Evolutionary conservation across 2,329 filamentous ascomycete species (phyloP), one percentile per base, ranked within the genome.

Genomic region (Ophiostoma quercus): DNA sequence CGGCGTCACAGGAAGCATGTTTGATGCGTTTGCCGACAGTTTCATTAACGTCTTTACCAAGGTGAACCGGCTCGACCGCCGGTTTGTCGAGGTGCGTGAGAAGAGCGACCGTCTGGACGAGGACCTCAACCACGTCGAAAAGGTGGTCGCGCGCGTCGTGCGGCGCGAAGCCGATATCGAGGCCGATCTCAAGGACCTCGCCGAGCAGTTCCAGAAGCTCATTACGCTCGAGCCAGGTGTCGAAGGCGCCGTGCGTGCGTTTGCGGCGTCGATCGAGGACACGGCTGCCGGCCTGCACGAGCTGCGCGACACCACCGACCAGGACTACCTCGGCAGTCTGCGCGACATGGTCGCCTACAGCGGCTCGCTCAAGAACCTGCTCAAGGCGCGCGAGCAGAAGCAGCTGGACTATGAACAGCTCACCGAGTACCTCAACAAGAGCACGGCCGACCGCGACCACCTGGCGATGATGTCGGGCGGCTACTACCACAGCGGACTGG

Each of bases 1-100:
- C 51, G 70, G 68, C 37, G 70, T 68, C 12, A 70, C 67, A 39
- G 69, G 72, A 72, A 71, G 72, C 54, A 92, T 98, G 62, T 95
- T 99, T 75, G 95, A 99, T 77, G 94, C 92, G 75, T 92, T 98
- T 77, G 92, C 95, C 57, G 95, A 99, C 78, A 96, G 91, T 47
- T 96, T 98, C 77, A 91, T 99, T 79, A 98, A 98, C 77, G 94
- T 93, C 54, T 99, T 99, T 77, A 94, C 91, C 66, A 99, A 98
- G 79, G 90, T 97, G 1, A 92, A 98, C 82, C 96, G 96, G 79
- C 91, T 94, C 7, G 95, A 99, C 79, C 90, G 92, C 75, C 90
- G 95, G 41, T 99, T 99, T 79, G 89, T 96, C 74, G 94, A 98
- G 77, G 94, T 98, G 71, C 89, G 90, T 75, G 95, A 98, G 76